These are phyloP conservation scores for Boletellus emodensis DNA, from an alignment of 768 basidiomycete species.

Conservation along the genomic window DNA sequence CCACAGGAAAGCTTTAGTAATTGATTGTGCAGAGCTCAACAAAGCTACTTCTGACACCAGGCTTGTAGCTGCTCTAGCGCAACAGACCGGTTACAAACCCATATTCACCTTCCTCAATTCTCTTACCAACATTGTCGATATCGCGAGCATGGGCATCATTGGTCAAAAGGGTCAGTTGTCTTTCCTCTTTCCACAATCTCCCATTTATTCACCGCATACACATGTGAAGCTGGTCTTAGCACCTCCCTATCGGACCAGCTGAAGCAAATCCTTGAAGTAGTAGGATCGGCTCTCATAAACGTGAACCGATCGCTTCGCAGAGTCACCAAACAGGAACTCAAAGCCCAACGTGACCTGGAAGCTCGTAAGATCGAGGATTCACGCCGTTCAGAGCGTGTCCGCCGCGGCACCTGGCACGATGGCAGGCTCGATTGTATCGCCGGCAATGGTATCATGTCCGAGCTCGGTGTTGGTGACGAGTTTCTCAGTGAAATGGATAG, in stretches of 20 bases:
- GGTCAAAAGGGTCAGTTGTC: conserved; percentile 75
- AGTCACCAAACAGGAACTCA: conserved; percentile 38
- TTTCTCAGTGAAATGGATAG: conserved; percentile 37
- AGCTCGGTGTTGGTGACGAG: conserved; percentile 83
- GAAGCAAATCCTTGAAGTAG: conserved; percentile 78
- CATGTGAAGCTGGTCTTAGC: conserved; percentile 67
- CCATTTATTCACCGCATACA: conserved; percentile 1
- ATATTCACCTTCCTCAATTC: conserved; percentile 83
- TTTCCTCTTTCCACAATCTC: not conserved
- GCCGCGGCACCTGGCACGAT: conserved; percentile 77
- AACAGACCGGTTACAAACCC: conserved; percentile 86
- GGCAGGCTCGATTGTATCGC: conserved; percentile 80
- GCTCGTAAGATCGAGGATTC: conserved; percentile 36
- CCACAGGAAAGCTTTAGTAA: conserved; percentile 62
- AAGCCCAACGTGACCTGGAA: conserved; percentile 36
- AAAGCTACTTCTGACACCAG: conserved; percentile 65
- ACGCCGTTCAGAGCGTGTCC: conserved; percentile 45
- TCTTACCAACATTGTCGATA: conserved; percentile 77
- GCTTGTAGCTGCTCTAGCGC: conserved; percentile 66
- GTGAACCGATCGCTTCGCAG: conserved; percentile 51
- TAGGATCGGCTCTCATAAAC: conserved; percentile 63
- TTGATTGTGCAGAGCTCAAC: conserved; percentile 77
- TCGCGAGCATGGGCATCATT: conserved; percentile 91
- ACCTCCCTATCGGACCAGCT: conserved; percentile 78
- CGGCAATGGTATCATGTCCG: conserved; percentile 83